These are phyloP conservation scores for Allantophomopsis cytisporea DNA, from an alignment of 2,329 filamentous ascomycete species.

Conservation along the genomic window DNA sequence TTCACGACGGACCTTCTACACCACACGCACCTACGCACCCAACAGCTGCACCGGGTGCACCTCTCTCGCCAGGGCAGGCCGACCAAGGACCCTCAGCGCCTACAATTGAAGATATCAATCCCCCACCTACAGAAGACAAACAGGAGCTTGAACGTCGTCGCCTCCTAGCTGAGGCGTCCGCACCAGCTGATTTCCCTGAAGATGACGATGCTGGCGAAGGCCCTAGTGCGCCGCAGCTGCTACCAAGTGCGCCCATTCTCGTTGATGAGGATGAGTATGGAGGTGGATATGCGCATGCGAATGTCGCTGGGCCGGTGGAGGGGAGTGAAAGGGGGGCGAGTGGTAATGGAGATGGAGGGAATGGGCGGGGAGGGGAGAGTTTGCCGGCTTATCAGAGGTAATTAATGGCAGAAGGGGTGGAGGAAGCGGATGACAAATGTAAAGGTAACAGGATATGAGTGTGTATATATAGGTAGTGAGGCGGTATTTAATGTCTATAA, in stretches of 20 bases:
- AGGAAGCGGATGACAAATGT: too few relatives aligned
- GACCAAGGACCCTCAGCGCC: conserved; percentile 8
- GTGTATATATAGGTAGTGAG: too few relatives aligned
- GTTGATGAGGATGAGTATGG: conserved; percentile 37
- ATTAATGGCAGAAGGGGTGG: too few relatives aligned
- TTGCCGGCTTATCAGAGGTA: neutral
- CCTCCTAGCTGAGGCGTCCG: conserved; percentile 36
- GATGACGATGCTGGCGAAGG: conserved; percentile 23
- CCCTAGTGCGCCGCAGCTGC: conserved; percentile 1
- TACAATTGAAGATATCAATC: conserved; percentile 10
- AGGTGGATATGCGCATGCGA: conserved; percentile 5
- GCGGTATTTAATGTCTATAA: too few relatives aligned
- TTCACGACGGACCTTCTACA: conserved; percentile 23
- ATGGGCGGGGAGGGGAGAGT: neutral
- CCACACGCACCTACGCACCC: conserved; percentile 4
- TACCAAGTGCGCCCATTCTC: conserved; percentile 35
- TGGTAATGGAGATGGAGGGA: neutral
- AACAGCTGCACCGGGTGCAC: neutral
- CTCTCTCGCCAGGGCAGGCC: conserved; percentile 3
- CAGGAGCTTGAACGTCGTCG: conserved; percentile 48
- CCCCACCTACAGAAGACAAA: conserved; percentile 45
- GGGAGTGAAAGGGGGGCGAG: neutral
- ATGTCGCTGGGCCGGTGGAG: neutral
- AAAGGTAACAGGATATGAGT: too few relatives aligned
- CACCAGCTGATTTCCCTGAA: conserved; percentile 35